A percentile compares a stretch with the other conserved stretches of the same genome.
Conservation (phyloP, 768 basidiomycete genomes). For the Dacryopinax primogenitus region DNA sequence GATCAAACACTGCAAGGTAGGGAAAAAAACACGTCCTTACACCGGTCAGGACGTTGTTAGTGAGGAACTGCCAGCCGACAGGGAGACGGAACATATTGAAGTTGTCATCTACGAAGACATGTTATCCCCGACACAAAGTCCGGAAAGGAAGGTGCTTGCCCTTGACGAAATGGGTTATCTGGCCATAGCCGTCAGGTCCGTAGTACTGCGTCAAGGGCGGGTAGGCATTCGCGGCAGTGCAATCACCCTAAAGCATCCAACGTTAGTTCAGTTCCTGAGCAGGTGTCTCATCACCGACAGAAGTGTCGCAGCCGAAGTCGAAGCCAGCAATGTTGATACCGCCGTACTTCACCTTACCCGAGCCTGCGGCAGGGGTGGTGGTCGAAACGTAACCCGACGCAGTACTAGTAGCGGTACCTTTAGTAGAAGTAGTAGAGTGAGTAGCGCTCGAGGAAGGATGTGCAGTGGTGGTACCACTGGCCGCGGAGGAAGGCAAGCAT, state of each 20-base stretch:
- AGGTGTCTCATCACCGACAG: not conserved
- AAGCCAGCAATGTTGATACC: slow-evolving; percentile 47
- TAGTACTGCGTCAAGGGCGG: slow-evolving; percentile 38
- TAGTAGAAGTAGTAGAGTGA: slow-evolving; percentile 19
- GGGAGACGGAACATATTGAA: slow-evolving; percentile 50
- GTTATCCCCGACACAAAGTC: not conserved
- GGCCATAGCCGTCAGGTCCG: slow-evolving; percentile 39
- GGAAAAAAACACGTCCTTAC: not conserved
- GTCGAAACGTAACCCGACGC: slow-evolving; percentile 10
- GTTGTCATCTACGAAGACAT: slow-evolving; percentile 13
- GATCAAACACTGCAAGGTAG: not conserved
- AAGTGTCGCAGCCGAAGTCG: slow-evolving; percentile 40
- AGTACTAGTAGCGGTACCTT: slow-evolving; percentile 16
- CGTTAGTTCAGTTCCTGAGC: slow-evolving; percentile 26
- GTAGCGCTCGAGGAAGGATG: slow-evolving; percentile 6
- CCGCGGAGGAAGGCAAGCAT: slow-evolving; percentile 26
- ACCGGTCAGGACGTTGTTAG: slow-evolving; percentile 14
- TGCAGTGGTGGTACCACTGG: not conserved
- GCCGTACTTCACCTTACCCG: slow-evolving; percentile 27
- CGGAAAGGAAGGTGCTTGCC: slow-evolving; percentile 26
- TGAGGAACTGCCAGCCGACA: slow-evolving; percentile 41
- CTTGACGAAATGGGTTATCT: slow-evolving; percentile 48
- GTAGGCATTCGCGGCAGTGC: slow-evolving; percentile 29
- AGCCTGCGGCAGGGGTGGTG: slow-evolving; percentile 17
- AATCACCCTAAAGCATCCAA: slow-evolving; percentile 15